Base-by-base conservation (phyloP, 805 yeast species). In the Sugiyamaella valdiviana region DNA sequence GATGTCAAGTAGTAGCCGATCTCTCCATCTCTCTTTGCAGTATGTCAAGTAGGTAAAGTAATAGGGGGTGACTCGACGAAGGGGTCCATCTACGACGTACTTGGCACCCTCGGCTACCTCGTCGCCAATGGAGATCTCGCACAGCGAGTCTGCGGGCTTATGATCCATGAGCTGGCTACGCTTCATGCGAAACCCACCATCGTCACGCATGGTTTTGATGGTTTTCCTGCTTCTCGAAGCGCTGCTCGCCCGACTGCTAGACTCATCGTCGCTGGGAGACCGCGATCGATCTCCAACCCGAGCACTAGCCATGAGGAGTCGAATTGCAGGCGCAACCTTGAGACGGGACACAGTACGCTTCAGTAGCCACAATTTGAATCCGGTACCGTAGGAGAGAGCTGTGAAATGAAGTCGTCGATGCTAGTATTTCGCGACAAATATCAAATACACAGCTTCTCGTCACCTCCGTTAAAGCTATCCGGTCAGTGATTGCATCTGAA, bases 11-110 rank as follows among this genome's bases (percentile, higher is more conserved):
- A 93, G 65, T 17, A 79, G 79, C n/a, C 87, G 71, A 57, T 83
- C 90, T 57, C 91, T 75, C 99, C 99, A 93, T 60, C 99, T 73
- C 61, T 76, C 68, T 65, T 93, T 93, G 66, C 97, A 90, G 61
- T 82, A 86, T 0, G 99, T 93, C 65, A 87, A 72, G 62, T 93
- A 91, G 0, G 95, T 89, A 70, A 79, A 91, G 60, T 74, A 85
- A 63, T 93, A 93, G 0, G 99, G 98, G 1, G 80, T 73, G 2
- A 93, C 85, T 52, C 83, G 71, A 41, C 97, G 69, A 44, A 86
- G 67, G 0, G 63, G 62, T 5, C 66, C 68, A 63, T 76, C 70
- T 45, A 67, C 50, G 17, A 66, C 60, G 51, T 68, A 70, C 44
- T 57, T 50, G 5, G 72, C 68, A 2, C 66, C 66, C 36, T 57